Evolutionary conservation across 768 basidiomycete genomes (phyloP), one percentile per base, ranked within the genome.

Genomic region (Mycena rebaudengoi): DNA sequence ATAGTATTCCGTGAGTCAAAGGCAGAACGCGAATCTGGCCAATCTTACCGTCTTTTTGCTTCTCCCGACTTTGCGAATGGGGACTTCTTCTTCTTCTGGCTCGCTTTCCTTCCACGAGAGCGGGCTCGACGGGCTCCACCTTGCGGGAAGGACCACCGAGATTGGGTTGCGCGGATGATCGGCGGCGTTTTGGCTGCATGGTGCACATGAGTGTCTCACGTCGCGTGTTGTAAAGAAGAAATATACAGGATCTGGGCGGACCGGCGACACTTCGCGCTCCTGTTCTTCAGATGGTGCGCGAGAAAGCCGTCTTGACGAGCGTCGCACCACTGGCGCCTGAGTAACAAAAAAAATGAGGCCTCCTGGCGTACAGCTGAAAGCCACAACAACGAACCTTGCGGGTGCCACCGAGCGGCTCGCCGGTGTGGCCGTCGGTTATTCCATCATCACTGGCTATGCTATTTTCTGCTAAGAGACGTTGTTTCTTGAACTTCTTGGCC

Each of bases 351-450:
- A 28, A 43, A 60, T 41, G 30, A 66, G 51, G 44, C 43, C 59
- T n/a, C n/a, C 37, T 49, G 21, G 64, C 37, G 20, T 64, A 39
- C 28, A 30, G 30, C 4, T 41, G 46, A 55, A 46, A 21, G 29
- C 7, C 11, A 28, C 37, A 29, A 40, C 18, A 7, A 67, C 74
- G 49, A 54, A 87, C 88, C 80, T 83, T 84, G 48, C 73, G 70
- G 49, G 75, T 78, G 44, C 78, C 82, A 69, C 76, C 80, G 62
- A 95, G 75, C 33, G 85, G 89, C 72, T 83, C 76, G n/a, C 94
- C 94, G 7, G 94, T 94, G n/a, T 88, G 65, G 21, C 94, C 94
- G 74, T 95, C 91, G 37, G 80, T 87, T 53, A 95, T 95, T 5
- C 93, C 94, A 58, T 92, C 89, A 63, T 92, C 91, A 70, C 92